Conservation (phyloP, 129 eudicot genomes). For the Pseudognaphalium luteoalbum region DNA sequence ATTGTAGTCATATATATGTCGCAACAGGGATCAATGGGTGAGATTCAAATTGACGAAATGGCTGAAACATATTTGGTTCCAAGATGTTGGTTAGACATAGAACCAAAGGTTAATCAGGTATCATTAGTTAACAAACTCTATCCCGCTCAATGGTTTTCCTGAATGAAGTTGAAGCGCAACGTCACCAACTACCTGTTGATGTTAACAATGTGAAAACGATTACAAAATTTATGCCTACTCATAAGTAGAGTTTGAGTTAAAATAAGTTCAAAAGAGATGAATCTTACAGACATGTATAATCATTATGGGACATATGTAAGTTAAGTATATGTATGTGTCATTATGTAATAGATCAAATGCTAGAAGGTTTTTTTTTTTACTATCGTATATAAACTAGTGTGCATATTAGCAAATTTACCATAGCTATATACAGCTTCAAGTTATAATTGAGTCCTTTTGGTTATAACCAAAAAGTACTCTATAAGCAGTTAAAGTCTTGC, state of each 20-base stretch:
- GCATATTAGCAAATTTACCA: neutral
- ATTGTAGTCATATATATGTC: no score
- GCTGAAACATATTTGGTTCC: no score
- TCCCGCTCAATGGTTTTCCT: conserved; percentile 56
- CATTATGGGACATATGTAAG: no score
- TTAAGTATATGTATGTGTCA: no score
- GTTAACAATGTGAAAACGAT: neutral
- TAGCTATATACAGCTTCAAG: neutral
- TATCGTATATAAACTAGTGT: neutral
- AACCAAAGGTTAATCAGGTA: neutral
- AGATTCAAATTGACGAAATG: no score
- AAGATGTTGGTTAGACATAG: no score
- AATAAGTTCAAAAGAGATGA: neutral
- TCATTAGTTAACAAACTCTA: conserved; percentile 65
- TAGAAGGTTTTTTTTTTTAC: neutral
- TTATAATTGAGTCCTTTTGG: neutral
- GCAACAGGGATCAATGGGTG: no score
- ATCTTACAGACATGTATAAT: neutral
- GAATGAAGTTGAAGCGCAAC: conserved; percentile 69
- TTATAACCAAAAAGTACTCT: neutral
- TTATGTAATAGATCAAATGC: neutral
- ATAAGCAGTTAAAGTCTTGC: neutral
- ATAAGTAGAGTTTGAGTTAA: neutral
- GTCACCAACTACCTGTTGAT: conserved; percentile 77
- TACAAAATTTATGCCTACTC: neutral